phyloP scores from a whole-genome alignment of 2,329 filamentous ascomycete genomes.

The Colletotrichum scovillei region DNA sequence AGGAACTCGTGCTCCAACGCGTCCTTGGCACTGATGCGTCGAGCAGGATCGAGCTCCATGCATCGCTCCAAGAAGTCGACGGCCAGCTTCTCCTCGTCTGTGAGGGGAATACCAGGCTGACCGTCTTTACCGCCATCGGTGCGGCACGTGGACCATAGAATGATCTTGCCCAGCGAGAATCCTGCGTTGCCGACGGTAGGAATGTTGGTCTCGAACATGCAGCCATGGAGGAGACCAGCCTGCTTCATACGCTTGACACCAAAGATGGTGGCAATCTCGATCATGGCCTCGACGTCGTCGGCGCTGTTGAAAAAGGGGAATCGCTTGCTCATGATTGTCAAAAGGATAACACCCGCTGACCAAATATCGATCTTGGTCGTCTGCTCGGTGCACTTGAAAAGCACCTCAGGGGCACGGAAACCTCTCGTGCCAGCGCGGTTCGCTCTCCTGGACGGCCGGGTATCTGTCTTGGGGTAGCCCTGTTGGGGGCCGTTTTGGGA shows the following conservation, averaged over 20 bases:
- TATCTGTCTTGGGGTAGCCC: slow-evolving; percentile 91
- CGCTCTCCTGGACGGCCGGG: slow-evolving; percentile 85
- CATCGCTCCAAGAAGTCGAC: slow-evolving; percentile 78
- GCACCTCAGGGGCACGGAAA: slow-evolving; percentile 94
- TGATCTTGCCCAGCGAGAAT: slow-evolving; percentile 91
- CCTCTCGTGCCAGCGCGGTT: slow-evolving; percentile 96
- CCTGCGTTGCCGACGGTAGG: slow-evolving; percentile 89
- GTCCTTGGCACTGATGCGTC: slow-evolving; percentile 79
- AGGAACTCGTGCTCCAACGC: slow-evolving; percentile 81
- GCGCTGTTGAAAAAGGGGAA: slow-evolving; percentile 99
- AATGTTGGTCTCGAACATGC: slow-evolving; percentile 91
- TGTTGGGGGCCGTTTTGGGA: slow-evolving; percentile 63
- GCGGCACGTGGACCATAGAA: slow-evolving; percentile 92
- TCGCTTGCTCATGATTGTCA: slow-evolving; percentile 91
- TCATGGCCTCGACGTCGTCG: slow-evolving; percentile 97
- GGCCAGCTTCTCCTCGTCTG: slow-evolving; percentile 76
- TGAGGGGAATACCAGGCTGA: slow-evolving; percentile 62
- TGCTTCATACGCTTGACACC: slow-evolving; percentile 85
- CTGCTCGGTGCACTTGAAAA: slow-evolving; percentile 97
- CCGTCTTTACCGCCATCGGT: slow-evolving; percentile 66
- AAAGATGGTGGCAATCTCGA: slow-evolving; percentile 97
- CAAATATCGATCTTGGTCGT: slow-evolving; percentile 96
- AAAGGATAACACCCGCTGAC: slow-evolving; percentile 95
- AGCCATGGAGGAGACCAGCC: slow-evolving; percentile 86
- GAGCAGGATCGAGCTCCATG: slow-evolving; percentile 80